Base-by-base conservation (phyloP, 148 eudicot genomes). In the Simmondsia chinensis region DNA sequence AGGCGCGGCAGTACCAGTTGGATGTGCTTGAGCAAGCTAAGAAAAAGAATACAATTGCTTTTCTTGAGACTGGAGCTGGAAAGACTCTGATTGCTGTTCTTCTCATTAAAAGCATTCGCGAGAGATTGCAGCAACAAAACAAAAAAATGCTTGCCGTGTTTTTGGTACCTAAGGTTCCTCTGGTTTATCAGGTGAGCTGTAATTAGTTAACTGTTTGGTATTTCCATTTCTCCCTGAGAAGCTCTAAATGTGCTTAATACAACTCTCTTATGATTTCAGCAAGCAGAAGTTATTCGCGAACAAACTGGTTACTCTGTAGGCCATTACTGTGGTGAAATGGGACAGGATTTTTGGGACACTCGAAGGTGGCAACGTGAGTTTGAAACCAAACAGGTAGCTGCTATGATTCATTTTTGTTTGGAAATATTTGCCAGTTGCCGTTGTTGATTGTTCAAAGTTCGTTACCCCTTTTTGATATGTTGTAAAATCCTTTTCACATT, bases 241-340 rank as follows among this genome's bases (percentile, higher is more conserved):
- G n/a, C n/a, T n/a, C n/a, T n/a, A n/a, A n/a, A n/a, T n/a, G n/a
- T n/a, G n/a, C n/a, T n/a, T n/a, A n/a, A n/a, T n/a, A n/a, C n/a
- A n/a, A n/a, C n/a, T n/a, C n/a, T n/a, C n/a, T n/a, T n/a, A n/a
- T n/a, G n/a, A n/a, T 11, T 59, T 47, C 76, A 91, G 97, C 97
- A 91, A 91, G 95, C 97, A 46, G 97, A 91, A 58, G 97, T 91
- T 54, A 91, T 91, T 55, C 95, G 95, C 18, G 87, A 76, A 47
- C 85, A 67, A 52, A 82, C 97, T 22, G 94, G 94, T 35, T 91
- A 60, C 65, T 64, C 61, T 74, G 95, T 91, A 33, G 97, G 97
- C 20, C 97, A 91, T 71, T 91, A 85, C 43, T 91, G 97, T 74
- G 97, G 97, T 63, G 97, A 91, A 60, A 91, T 91, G 97, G 97